phyloP scores from a whole-genome alignment of 805 yeast genomes.

The Hanseniaspora thailandica region DNA sequence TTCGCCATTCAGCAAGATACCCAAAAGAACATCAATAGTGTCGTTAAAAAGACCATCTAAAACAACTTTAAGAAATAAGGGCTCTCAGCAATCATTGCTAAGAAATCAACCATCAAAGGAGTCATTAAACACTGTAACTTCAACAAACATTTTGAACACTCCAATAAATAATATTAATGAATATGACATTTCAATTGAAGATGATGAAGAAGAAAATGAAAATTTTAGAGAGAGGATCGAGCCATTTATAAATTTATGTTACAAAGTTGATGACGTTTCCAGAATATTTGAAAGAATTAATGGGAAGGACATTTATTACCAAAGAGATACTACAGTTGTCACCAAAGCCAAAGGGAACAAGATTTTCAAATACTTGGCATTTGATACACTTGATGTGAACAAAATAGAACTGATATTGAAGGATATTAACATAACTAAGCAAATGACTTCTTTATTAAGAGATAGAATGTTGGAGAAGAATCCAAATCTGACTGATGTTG shows the following conservation, averaged over 20 bases:
- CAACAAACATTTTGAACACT: not conserved
- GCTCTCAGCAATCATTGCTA: conserved; percentile 25
- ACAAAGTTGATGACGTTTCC: conserved; percentile 8
- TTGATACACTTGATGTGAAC: conserved; percentile 10
- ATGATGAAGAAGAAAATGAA: not conserved
- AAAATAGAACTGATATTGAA: conserved; percentile 9
- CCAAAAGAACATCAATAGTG: conserved; percentile 7
- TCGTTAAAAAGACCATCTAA: conserved; percentile 17
- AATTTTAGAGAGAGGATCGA: conserved; percentile 1
- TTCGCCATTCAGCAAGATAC: not conserved
- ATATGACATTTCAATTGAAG: not conserved
- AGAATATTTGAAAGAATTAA: conserved; percentile 9
- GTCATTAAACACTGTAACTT: not conserved
- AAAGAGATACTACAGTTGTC: conserved; percentile 12
- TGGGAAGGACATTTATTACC: conserved; percentile 9
- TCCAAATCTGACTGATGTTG: not conserved
- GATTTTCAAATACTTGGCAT: conserved; percentile 11
- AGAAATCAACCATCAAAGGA: conserved; percentile 8
- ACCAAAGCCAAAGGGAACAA: not conserved
- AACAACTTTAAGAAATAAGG: conserved; percentile 25
- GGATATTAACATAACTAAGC: conserved; percentile 12
- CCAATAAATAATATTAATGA: not conserved
- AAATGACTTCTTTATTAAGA: conserved; percentile 10
- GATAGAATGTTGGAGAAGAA: conserved; percentile 1
- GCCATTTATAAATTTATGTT: conserved; percentile 8